Evolutionary conservation across 2,329 filamentous ascomycete species (phyloP), one percentile per base, ranked within the genome.

Genomic region (Aspergillus latus): DNA sequence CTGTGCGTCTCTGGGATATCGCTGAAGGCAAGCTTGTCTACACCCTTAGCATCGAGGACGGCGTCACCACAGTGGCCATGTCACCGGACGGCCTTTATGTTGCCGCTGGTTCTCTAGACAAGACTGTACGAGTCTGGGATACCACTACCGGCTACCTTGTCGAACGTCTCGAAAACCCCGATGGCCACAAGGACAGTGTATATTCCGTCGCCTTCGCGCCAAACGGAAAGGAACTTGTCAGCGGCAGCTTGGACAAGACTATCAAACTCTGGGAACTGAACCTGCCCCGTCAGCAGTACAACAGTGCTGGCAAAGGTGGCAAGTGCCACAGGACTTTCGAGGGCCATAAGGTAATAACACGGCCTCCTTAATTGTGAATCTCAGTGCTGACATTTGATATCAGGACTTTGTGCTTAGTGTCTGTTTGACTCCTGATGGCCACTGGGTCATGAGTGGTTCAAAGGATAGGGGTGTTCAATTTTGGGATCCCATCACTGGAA

Each of bases 191-290:
- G 76, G 94, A 99, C 61, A 95, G 90, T 65, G 94, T 97, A 21
- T 97, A 97, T 75, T 93, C 88, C 10, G 94, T 99, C 21, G 93
- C 94, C 0, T 99, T 99, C 75, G 92, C 92, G 11, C 94, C 94
- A 29, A 93, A 89, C 66, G 93, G 93, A 59, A 89, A 92, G 67
- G 90, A 96, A 64, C 86, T 99, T 40, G 93, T 97, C 69, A 95
- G 89, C 67, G 94, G 94, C 61, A 95, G 89, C 82, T 79, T 97
- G 65, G 94, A 99, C 74, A 96, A 96, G 82, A 97, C 93, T 0
- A 97, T 97, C 81, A 96, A 97, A 81, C 96, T 97, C 88, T 99
- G 94, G 92, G 92, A 97, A 79, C 83, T 99, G 49, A 87, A 84
- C 54, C 84, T 88, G 21, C 84, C 88, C 44, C 84, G 89, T 65